Evolutionary conservation across 2,329 filamentous ascomycete genomes (phyloP).

Genomic region (Coleophoma eucalyptorum): DNA sequence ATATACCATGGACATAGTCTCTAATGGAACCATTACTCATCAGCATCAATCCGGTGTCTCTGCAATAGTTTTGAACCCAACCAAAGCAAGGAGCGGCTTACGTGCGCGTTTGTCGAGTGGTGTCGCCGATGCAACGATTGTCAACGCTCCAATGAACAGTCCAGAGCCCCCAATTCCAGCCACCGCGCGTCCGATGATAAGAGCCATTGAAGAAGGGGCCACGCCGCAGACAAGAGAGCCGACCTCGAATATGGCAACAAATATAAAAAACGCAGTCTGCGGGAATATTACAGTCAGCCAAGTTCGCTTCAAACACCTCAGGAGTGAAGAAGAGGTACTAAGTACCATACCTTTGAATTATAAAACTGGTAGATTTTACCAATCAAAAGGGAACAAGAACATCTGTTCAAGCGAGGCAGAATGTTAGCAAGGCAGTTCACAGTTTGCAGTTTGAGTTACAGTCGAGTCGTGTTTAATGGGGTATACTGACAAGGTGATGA

Average conservation of each 20-base stretch:
- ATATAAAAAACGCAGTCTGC: slow-evolving; percentile 4
- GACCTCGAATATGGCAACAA: slow-evolving; percentile 47
- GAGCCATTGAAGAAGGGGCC: slow-evolving; percentile 41
- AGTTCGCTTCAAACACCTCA: not conserved
- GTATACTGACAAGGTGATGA: slow-evolving; percentile 11
- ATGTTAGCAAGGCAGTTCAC: too few species aligned
- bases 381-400: slow-evolving; percentile 43
- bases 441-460: too few species aligned
- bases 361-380: slow-evolving; percentile 45
- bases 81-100: not conserved
- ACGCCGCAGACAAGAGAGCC: slow-evolving; percentile 49
- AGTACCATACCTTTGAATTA: slow-evolving; percentile 21
- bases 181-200: slow-evolving; percentile 50
- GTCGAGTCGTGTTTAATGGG: not conserved
- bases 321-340: not conserved
- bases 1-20: not conserved
- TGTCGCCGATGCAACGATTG: slow-evolving; percentile 37
- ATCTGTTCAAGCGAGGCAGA: slow-evolving; percentile 23
- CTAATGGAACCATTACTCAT: not conserved
- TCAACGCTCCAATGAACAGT: slow-evolving; percentile 45
- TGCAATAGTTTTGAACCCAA: too few species aligned
- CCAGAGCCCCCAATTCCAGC: slow-evolving; percentile 49
- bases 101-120: slow-evolving; percentile 4
- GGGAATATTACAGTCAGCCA: not conserved
- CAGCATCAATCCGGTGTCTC: not conserved